These are phyloP conservation scores for Cladophialophora immunda DNA, from an alignment of 2,329 filamentous ascomycete genomes.

Conservation along the genomic window DNA sequence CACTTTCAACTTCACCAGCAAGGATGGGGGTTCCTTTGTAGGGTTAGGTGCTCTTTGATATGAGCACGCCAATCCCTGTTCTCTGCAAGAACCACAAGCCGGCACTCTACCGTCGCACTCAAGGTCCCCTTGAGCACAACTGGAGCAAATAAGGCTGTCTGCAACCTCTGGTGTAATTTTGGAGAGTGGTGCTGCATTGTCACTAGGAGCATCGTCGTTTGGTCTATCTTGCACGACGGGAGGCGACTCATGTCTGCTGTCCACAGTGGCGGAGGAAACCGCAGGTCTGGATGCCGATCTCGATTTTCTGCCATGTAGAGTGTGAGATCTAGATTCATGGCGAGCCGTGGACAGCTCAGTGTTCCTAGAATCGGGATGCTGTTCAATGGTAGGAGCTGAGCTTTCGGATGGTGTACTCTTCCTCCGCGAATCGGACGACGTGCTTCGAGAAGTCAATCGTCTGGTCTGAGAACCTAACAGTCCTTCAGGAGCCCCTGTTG, in stretches of 20 bases:
- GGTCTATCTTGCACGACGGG: background rate
- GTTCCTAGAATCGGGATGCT: background rate
- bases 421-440: no score
- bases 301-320: background rate
- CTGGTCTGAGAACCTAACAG: background rate
- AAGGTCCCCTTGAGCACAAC: background rate
- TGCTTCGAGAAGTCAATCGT: background rate
- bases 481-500: background rate
- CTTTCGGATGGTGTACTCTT: background rate
- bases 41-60: background rate
- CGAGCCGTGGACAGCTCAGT: background rate
- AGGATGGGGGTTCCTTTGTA: background rate
- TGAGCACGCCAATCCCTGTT: background rate
- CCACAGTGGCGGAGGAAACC: background rate
- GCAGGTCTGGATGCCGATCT: background rate
- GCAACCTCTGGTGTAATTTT: background rate
- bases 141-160: background rate
- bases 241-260: background rate
- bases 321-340: background rate
- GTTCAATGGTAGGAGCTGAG: background rate
- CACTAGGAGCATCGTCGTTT: background rate
- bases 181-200: background rate
- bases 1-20: background rate
- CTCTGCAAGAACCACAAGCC: background rate
- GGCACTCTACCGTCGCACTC: background rate